Evolutionary conservation across 768 basidiomycete species (phyloP).

Genomic region (Daedaleopsis sinensis): DNA sequence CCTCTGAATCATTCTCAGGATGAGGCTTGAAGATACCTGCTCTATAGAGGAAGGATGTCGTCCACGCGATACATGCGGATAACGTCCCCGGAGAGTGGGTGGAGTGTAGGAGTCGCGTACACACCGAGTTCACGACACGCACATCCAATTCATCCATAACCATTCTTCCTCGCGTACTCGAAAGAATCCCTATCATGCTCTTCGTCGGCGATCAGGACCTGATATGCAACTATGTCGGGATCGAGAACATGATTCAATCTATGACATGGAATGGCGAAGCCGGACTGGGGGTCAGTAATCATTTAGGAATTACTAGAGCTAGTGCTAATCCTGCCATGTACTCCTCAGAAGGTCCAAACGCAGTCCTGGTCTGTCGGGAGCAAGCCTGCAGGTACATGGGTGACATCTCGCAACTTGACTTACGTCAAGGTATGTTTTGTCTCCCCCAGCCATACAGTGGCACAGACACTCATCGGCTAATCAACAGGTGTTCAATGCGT

Average conservation of each 20-base stretch:
- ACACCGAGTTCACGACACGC: slow-evolving; percentile 56
- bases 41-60: slow-evolving; percentile 76
- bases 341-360: slow-evolving; percentile 61
- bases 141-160: slow-evolving; percentile 70
- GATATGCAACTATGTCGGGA: slow-evolving; percentile 94
- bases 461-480: background rate
- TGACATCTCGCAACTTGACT: slow-evolving; percentile 84
- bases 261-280: slow-evolving; percentile 85
- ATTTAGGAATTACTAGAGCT: background rate
- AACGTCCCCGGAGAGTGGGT: slow-evolving; percentile 81
- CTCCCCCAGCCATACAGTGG: background rate
- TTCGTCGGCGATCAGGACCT: slow-evolving; percentile 96
- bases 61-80: slow-evolving; percentile 79
- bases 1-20: too few relatives aligned
- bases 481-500: slow-evolving; percentile 82
- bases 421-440: slow-evolving; percentile 75
- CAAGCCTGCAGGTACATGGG: slow-evolving; percentile 88
- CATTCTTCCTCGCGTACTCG: slow-evolving; percentile 77
- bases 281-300: slow-evolving; percentile 75
- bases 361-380: slow-evolving; percentile 78
- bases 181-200: slow-evolving; percentile 81
- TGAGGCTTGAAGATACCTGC: background rate
- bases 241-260: slow-evolving; percentile 81
- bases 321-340: background rate
- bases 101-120: slow-evolving; percentile 79